A percentile compares a stretch with the other conserved stretches of the same genome.
Conservation (phyloP, 2,329 filamentous ascomycete species). For the Phaeosphaeriaceae sp. region DNA sequence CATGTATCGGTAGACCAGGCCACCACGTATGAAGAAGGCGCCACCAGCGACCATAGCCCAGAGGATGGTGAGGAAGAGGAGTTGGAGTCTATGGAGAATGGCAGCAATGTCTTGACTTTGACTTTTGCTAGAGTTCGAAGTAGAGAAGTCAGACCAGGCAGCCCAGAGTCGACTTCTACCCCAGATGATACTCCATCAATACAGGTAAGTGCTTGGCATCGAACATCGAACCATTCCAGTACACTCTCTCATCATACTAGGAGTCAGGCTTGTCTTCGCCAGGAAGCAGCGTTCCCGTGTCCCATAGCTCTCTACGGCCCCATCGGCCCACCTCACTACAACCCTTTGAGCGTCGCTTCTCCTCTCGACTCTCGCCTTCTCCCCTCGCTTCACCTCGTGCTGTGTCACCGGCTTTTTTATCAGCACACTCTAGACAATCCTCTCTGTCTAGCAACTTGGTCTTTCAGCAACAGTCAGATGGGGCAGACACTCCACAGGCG, state of each 20-base stretch:
- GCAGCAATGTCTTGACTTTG: conserved; percentile 36
- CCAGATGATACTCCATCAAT: conserved; percentile 86
- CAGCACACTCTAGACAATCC: conserved; percentile 78
- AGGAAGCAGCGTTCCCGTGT: conserved; percentile 75
- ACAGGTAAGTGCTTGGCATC: conserved; percentile 65
- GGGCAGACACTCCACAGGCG: conserved; percentile 66
- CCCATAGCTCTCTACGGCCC: conserved; percentile 70
- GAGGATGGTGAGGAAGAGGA: conserved; percentile 28
- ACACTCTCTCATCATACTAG: conserved; percentile 38
- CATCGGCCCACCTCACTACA: conserved; percentile 84
- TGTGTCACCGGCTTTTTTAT: conserved; percentile 75
- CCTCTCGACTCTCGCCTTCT: conserved; percentile 76
- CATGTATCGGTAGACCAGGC: conserved; percentile 59
- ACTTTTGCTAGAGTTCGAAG: conserved; percentile 41
- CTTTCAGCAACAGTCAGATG: conserved; percentile 62
- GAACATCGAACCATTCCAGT: conserved; percentile 17
- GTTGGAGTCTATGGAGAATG: conserved; percentile 27
- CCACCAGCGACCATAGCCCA: conserved; percentile 10
- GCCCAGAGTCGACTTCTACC: conserved; percentile 74
- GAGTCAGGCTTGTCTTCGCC: conserved; percentile 65
- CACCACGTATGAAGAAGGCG: conserved; percentile 10
- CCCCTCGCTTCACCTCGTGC: conserved; percentile 68
- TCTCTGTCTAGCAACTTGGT: conserved; percentile 76
- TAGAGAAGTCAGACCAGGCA: conserved; percentile 54
- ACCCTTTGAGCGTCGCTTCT: conserved; percentile 94